A percentile compares a stretch with the other conserved stretches of the same genome.
Conservation (phyloP, 2,329 filamentous ascomycete genomes). For the Paecilomyces dactylethromorphus region DNA sequence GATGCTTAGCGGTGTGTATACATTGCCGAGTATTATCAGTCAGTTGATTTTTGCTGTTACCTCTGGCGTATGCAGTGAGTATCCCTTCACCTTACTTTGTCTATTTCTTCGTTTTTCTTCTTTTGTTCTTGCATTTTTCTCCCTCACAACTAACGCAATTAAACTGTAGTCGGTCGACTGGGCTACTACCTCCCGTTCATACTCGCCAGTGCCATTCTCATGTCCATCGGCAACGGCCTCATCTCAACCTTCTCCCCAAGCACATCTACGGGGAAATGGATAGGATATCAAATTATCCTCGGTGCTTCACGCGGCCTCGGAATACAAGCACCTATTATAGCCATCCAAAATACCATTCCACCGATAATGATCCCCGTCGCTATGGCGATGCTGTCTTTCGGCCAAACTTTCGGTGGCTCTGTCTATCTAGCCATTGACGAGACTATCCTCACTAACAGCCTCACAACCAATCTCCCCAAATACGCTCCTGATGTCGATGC, state of each 20-base stretch:
- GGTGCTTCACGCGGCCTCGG: background rate
- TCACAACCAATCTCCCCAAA: conserved; percentile 25
- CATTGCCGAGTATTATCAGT: conserved; percentile 33
- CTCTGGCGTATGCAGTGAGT: conserved; percentile 23
- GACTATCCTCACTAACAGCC: conserved; percentile 40
- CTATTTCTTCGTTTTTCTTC: too few species aligned
- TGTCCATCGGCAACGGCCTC: conserved; percentile 33
- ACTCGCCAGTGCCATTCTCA: conserved; percentile 21
- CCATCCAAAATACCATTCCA: background rate
- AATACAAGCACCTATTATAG: background rate
- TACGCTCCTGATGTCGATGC: conserved; percentile 30
- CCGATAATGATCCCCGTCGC: background rate
- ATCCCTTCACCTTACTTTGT: too few species aligned
- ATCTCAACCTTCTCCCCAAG: conserved; percentile 33
- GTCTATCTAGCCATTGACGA: conserved; percentile 49
- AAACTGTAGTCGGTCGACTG: conserved; percentile 16
- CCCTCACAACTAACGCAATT: conserved; percentile 7
- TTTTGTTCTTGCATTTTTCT: too few species aligned
- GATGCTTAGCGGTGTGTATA: conserved; percentile 30
- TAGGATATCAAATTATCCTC: conserved; percentile 10
- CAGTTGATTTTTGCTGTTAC: conserved; percentile 24
- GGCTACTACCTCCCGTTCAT: conserved; percentile 30
- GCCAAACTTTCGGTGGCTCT: conserved; percentile 36
- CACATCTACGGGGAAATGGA: conserved; percentile 35
- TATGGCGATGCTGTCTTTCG: conserved; percentile 14